Base-by-base conservation (phyloP, 2,329 filamentous ascomycete species). In the Hypoxylon sp. region DNA sequence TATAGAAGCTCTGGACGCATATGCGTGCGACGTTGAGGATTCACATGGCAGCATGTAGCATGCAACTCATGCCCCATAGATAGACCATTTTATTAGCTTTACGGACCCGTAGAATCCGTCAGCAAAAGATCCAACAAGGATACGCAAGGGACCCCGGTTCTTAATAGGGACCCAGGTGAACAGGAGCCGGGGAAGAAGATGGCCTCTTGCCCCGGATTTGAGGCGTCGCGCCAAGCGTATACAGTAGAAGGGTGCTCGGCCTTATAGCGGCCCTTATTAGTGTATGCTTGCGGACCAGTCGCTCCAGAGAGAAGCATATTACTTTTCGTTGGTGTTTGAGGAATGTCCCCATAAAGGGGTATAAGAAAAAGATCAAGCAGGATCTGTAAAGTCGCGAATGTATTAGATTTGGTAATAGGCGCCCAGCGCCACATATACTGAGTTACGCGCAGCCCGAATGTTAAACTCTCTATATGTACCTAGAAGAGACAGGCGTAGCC, bases 141-240 rank as follows among this genome's bases (percentile, higher is more conserved):
- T 26, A 31, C 19, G 11, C 44, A 54, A 61, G 55, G 60, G 52
- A 39, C 31, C 60, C 66, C 10, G 26, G 65, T 17, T 42, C 53
- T 59, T 6, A 55, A 50, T 37, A 19, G 35, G 29, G 29, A 33
- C 19, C 48, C 33, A 35, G 37, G 31, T 39, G 35, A 33, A n/a
- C 35, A 55, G 9, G 44, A 54, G 55, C 60, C 24, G 51, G 60
- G 55, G 61, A 58, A 64, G 57, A 61, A 57, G 55, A 54, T 44
- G 66, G 51, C 59, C 46, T 58, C 24, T 31, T 61, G 53, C 66
- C 61, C 66, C 61, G 46, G 66, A 65, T 68, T 65, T 61, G 51
- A 37, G 47, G 46, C 53, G 51, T 42, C 31, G 19, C 48, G 47
- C 61, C 51, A 54, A 58, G 60, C 42, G 42, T 29, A 44, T 60